These are phyloP conservation scores for Fusarium xylarioides DNA, from an alignment of 2,329 filamentous ascomycete species.

Conservation along the genomic window DNA sequence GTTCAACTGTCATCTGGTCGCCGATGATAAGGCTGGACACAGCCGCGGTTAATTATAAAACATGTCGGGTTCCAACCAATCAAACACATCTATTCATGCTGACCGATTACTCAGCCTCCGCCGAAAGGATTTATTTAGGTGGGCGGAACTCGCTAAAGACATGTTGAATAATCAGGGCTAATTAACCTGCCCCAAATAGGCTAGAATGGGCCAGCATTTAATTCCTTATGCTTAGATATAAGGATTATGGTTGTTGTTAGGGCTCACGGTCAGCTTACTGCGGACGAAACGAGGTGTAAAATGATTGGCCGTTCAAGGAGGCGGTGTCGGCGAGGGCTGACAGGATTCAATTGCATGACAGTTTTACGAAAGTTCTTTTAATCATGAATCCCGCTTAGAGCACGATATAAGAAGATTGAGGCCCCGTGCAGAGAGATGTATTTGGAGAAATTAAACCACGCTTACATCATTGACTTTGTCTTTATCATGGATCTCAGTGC, in stretches of 20 bases:
- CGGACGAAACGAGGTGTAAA: not conserved
- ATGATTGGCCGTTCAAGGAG: not conserved
- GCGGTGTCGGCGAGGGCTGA: not conserved
- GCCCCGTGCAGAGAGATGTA: not conserved
- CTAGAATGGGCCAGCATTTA: not conserved
- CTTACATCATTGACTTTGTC: not conserved
- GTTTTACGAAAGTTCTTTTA: not conserved
- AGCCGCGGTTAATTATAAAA: not conserved
- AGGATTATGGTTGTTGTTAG: not conserved
- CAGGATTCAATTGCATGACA: not conserved
- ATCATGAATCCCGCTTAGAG: not conserved
- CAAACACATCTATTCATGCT: not conserved
- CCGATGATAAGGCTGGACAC: not conserved
- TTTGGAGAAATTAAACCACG: not conserved
- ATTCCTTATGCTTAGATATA: not conserved
- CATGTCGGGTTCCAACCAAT: not conserved
- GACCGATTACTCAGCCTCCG: not conserved
- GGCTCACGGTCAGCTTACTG: not conserved
- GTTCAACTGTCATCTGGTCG: not conserved
- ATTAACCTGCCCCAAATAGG: not conserved
- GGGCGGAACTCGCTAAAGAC: not conserved
- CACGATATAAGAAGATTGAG: not conserved
- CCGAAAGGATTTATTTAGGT: not conserved
- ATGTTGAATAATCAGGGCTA: not conserved
- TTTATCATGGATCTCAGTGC: conserved; percentile 6